Base-by-base conservation (phyloP, 768 basidiomycete species). In the Royoungia palumana region DNA sequence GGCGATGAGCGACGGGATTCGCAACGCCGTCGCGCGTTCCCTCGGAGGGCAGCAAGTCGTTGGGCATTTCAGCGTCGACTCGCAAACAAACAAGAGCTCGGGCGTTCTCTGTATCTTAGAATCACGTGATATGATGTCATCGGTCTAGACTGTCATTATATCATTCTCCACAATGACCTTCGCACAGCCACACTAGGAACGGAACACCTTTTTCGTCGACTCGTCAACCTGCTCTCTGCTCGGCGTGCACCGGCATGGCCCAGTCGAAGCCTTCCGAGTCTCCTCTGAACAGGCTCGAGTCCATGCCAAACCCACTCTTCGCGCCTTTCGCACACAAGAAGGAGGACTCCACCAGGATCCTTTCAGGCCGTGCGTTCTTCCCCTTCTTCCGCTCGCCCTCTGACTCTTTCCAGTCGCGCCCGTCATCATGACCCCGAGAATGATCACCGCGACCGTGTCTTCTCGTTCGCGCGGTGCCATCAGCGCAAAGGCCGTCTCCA, bases 391-490 rank as follows among this genome's bases (percentile, higher is more conserved):
- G 32, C 35, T 36, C 51, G 47, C 35, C 14, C 45, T 49, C 16
- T 39, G 36, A 37, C 47, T 42, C 41, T 61, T 84, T 41, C 1
- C 42, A 66, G 91, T 94, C 65, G 90, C 90, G 13, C 90, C 90
- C 12, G 83, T 85, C 52, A 89, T 94, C 58, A 90, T 94, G 89
- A 92, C 89, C 3, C 90, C 91, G 20, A 76, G 83, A 47, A 85
- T 92, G 81, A 80, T 91, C 52, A 80, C 77, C 50, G 79, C 81
- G 19, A 78, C 86, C n/a, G 79, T 80, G 4, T 79, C 82, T n/a
- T 76, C 82, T 22, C 71, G 78, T 35, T 54, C 75, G 2, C 68
- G 70, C 38, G 59, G 60, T 7, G 51, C 66, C 16, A 55, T 70
- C 37, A 70, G 65, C 37, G 16, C 51, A 21, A 57, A 46, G 37